Percentiles rank a stretch among this genome's conserved stretches.
Evolutionary conservation across 2,329 filamentous ascomycete species (phyloP).

Genomic region (Trichoderma oligosporum): DNA sequence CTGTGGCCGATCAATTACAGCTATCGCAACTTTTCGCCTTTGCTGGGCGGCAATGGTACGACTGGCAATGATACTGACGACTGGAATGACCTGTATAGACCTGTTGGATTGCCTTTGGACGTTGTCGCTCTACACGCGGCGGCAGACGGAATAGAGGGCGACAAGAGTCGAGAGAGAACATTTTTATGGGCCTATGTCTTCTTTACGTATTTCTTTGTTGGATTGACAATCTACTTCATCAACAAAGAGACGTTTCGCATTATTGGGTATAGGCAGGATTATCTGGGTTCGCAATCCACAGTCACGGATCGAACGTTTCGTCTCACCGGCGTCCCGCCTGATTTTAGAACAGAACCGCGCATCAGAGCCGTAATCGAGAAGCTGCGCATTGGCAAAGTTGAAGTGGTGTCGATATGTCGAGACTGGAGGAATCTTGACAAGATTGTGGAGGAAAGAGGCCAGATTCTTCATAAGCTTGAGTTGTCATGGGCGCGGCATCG

Average conservation of each 20-base stretch:
- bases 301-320: conserved; percentile 92
- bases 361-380: conserved; percentile 86
- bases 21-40: conserved; percentile 39
- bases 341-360: conserved; percentile 74
- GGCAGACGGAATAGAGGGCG: conserved; percentile 34
- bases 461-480: conserved; percentile 69
- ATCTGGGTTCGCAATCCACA: conserved; percentile 90
- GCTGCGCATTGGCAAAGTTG: conserved; percentile 83
- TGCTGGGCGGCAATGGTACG: conserved; percentile 1
- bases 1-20: conserved; percentile 81
- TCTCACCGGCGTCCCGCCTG: conserved; percentile 77
- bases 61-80: conserved; percentile 6
- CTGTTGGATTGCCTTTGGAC: conserved; percentile 22
- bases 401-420: conserved; percentile 79
- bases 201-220: conserved; percentile 93
- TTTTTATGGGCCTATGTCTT: conserved; percentile 91
- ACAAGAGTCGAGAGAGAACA: conserved; percentile 32
- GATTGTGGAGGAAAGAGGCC: conserved; percentile 64
- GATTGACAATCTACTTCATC: conserved; percentile 76
- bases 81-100: conserved; percentile 5
- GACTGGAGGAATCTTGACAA: conserved; percentile 81
- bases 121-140: conserved; percentile 19
- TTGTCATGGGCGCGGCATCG: conserved; percentile 73
- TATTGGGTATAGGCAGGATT: conserved; percentile 81
- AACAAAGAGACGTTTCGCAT: conserved; percentile 79